These are phyloP conservation scores for Collybiopsis luxurians DNA, from an alignment of 768 basidiomycete species.

Conservation along the genomic window DNA sequence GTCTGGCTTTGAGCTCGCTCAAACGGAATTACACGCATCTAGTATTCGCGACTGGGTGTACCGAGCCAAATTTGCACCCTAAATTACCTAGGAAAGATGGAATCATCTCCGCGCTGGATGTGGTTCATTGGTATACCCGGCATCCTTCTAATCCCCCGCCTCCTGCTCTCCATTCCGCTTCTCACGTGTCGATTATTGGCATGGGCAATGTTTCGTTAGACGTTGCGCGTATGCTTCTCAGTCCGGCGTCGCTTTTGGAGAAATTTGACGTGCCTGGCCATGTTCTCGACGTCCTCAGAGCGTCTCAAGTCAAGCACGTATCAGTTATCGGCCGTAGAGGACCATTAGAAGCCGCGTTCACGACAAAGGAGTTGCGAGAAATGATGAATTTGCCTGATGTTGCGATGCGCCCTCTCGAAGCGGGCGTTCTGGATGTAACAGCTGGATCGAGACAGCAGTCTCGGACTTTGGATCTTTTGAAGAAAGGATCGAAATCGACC, in stretches of 20 bases:
- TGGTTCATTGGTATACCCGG: conserved; percentile 97
- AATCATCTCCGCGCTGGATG: conserved; percentile 72
- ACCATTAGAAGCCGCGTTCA: conserved; percentile 86
- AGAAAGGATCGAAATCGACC: conserved; percentile 54
- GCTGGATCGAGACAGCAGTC: conserved; percentile 60
- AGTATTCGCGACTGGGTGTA: conserved; percentile 84
- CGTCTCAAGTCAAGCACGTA: conserved; percentile 68
- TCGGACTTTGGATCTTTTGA: conserved; percentile 62
- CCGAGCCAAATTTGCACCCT: conserved; percentile 58
- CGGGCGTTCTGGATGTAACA: conserved; percentile 31
- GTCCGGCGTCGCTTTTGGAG: conserved; percentile 55
- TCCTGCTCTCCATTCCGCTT: conserved; percentile 59
- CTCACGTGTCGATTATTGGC: conserved; percentile 83
- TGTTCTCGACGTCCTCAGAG: conserved; percentile 65
- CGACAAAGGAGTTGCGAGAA: conserved; percentile 91
- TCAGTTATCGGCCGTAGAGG: conserved; percentile 85
- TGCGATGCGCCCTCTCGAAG: conserved; percentile 36
- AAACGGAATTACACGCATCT: conserved; percentile 79
- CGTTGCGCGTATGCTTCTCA: conserved; percentile 86
- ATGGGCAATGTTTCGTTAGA: conserved; percentile 96
- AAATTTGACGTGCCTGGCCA: conserved; percentile 76
- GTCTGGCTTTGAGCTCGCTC: conserved; percentile 59
- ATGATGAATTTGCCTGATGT: conserved; percentile 62
- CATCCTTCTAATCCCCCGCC: conserved; percentile 71
- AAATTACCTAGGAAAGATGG: conserved; percentile 42